phyloP scores from a whole-genome alignment of 257 asterid genomes.

The Solanum bulbocastanum region DNA sequence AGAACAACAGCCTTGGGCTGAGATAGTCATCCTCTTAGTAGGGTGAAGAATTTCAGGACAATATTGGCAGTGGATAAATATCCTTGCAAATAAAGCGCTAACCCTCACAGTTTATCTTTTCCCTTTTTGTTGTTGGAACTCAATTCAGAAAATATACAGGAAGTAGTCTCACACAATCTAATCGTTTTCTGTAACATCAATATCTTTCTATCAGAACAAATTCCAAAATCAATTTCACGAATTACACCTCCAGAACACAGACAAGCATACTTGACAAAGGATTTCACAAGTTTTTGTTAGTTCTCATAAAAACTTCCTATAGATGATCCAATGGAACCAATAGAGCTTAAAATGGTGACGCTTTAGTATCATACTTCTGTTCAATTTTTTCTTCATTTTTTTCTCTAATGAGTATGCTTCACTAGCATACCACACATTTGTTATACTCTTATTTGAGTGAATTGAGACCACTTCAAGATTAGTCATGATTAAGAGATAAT shows the following conservation, averaged over 20 bases:
- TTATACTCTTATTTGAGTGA: not conserved
- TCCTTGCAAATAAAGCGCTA: not conserved
- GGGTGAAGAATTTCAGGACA: not conserved
- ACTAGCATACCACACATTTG: not conserved
- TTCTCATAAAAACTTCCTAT: not conserved
- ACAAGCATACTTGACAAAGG: not conserved
- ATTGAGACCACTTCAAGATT: not conserved
- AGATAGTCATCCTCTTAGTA: not conserved
- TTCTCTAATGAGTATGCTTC: not conserved
- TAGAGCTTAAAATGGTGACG: not conserved
- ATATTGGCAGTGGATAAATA: not conserved
- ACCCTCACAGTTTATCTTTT: not conserved
- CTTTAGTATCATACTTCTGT: not conserved
- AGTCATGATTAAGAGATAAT: constrained; percentile 3
- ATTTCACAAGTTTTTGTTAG: not conserved
- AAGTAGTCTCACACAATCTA: not conserved
- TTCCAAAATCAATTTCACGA: not conserved
- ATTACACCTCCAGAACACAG: not conserved
- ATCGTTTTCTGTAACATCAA: not conserved
- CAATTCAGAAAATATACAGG: not conserved
- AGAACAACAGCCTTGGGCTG: not conserved
- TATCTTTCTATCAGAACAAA: not conserved
- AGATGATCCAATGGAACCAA: not conserved
- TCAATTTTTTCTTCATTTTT: not conserved
- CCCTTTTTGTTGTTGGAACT: not conserved